Base-by-base conservation (phyloP, 202 grass and related monocot genomes). In the Schoenoplectus tabernaemontani region DNA sequence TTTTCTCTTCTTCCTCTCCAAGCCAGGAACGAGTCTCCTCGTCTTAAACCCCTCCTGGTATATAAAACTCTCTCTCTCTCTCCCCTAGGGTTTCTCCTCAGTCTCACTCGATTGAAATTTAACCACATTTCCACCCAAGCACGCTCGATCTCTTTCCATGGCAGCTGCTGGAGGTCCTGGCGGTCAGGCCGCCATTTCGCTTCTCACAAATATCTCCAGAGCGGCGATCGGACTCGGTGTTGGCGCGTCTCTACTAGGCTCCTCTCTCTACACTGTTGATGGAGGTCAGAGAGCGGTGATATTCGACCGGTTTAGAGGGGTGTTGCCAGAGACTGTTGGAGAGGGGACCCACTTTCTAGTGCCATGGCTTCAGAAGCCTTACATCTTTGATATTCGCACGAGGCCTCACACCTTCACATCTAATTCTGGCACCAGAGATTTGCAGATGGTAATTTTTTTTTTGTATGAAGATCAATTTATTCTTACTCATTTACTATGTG, bases 301-400 rank as follows among this genome's bases (percentile, higher is more conserved):
- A 65, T 97, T 97, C 88, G 93, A 97, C 56, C 87, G 93, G 4
- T 97, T 97, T 88, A 87, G 93, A 60, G 93, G 93, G 0, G 93
- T 97, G 64, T 82, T 97, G 0, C 82, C 86, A 11, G 81, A 89
- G 8, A 93, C 90, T 0, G 93, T 97, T 50, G 83, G 75, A 59
- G 93, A 97, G 85, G 93, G 93, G n/a, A 97, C 93, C 57, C 93
- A 97, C 82, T 97, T 97, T 81, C 84, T 97, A n/a, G 87, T 97
- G 15, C 93, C 93, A 7, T 93, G 87, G 93, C 91, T 97, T 16
- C 93, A 97, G 91, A 97, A 91, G 76, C 93, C 93, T 59, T 97
- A 83, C 80, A 73, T 97, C 83, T 97, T 97, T 82, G 93, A 91
- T 85, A 97, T 97, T 84, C 90, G 93, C 78, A 93, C 90, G 1